phyloP scores from a whole-genome alignment of 148 eudicot genomes.

The Chenopodium suecicum region DNA sequence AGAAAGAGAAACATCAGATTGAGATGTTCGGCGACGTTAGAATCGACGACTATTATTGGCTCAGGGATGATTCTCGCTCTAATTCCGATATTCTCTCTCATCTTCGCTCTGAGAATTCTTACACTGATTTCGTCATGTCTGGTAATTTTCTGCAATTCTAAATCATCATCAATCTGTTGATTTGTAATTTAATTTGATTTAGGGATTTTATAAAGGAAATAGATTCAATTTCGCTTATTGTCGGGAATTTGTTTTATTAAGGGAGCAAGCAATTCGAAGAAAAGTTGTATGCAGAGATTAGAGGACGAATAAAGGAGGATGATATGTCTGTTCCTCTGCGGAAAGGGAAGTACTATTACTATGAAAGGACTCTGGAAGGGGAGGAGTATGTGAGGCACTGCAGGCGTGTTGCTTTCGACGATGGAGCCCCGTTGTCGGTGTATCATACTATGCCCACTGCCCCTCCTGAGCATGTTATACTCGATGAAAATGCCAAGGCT shows the following conservation, averaged over 20 bases:
- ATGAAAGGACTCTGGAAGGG: constrained; percentile 66
- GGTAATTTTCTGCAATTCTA: constrained; percentile 22
- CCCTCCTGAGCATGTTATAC: constrained; percentile 74
- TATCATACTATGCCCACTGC: constrained; percentile 78
- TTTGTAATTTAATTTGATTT: too few species aligned
- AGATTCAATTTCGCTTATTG: too few species aligned
- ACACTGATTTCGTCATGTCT: constrained; percentile 64
- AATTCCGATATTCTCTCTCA: constrained; percentile 60
- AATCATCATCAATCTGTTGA: too few species aligned
- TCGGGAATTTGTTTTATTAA: too few species aligned
- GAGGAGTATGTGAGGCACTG: constrained; percentile 79
- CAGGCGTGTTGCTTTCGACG: constrained; percentile 51
- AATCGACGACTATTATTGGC: constrained; percentile 82
- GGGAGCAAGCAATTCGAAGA: constrained; percentile 54
- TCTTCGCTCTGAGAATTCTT: constrained; percentile 62
- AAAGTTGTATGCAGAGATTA: constrained; percentile 67
- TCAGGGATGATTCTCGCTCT: constrained; percentile 79
- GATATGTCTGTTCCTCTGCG: constrained; percentile 75
- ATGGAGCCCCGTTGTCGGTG: constrained; percentile 43
- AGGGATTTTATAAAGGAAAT: too few species aligned
- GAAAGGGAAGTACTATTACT: constrained; percentile 76
- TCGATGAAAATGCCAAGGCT: constrained; percentile 84
- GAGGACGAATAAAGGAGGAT: constrained; percentile 87
- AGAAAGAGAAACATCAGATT: constrained; percentile 61
- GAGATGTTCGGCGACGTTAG: constrained; percentile 85